phyloP scores from a whole-genome alignment of 106 monocot genomes.

The Allium cepa region DNA sequence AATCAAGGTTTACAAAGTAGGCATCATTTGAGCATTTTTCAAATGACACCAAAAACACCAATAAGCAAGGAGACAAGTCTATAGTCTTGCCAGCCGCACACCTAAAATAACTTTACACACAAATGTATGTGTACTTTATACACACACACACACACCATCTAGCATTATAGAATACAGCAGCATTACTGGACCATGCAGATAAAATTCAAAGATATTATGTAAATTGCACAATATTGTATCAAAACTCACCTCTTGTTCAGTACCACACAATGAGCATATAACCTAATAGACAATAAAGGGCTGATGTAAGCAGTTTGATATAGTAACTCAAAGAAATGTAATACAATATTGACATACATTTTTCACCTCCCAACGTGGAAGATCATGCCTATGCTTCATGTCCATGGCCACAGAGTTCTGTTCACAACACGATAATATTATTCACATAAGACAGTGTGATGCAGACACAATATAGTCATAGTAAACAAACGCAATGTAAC shows the following conservation, averaged over 20 bases:
- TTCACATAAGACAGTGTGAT: not conserved
- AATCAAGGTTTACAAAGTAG: no score
- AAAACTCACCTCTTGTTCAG: conserved; percentile 46
- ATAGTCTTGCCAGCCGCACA: no score
- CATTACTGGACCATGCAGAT: no score
- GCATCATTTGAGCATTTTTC: no score
- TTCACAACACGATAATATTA: not conserved
- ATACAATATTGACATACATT: conserved; percentile 1
- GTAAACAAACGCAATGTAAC: not conserved
- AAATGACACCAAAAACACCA: no score
- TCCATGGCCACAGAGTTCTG: conserved; percentile 47
- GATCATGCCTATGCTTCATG: conserved; percentile 33
- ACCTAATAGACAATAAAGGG: conserved; percentile 19
- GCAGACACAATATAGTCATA: not conserved
- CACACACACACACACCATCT: no score
- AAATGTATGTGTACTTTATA: no score
- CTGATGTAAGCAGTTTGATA: not conserved
- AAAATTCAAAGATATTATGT: no score
- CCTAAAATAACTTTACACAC: no score
- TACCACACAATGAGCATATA: conserved; percentile 46
- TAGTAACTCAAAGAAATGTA: not conserved
- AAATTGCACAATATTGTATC: no score
- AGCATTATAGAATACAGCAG: no score
- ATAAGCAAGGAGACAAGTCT: no score
- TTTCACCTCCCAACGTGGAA: conserved; percentile 46